Base-by-base conservation (phyloP, 371 early-diverging fungal genomes). In the Mucor irregularis region DNA sequence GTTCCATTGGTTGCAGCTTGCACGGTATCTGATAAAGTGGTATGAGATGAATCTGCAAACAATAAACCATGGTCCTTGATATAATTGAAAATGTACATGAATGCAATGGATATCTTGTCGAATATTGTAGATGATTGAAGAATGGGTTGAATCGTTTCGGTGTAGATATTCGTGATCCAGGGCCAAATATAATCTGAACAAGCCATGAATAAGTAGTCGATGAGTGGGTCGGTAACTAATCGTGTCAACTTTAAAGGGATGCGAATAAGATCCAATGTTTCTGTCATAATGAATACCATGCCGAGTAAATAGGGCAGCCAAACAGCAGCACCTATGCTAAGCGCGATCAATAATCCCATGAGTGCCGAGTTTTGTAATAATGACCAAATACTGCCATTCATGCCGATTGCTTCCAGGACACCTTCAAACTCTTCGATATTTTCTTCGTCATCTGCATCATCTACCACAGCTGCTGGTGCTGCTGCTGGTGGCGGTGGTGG, bases 381-480 rank as follows among this genome's bases (percentile, higher is more conserved):
- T 46, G 85, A 76, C 71, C 85, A 81, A 14, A 88, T 58, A 8
- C 92, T 90, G 0, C 96, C 97, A 7, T 88, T 81, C 76, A 96
- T 86, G 6, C 97, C 97, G 48, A 96, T 81, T 4, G 93, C 87
- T 55, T 93, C 96, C 35, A 96, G 66, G 25, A 95, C 78, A 9
- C 90, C 92, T 47, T 92, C 91, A 25, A 88, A 73, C 31, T 89
- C 92, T 29, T 89, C 93, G 21, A 78, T 78, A 47, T 76, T 61
- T 38, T 78, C 79, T 3, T 82, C 78, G 1, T 82, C 83, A 7
- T 78, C 73, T 21, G 63, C 70, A 0, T 59, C 66, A 0, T 61
- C 62, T 17, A 69, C 61, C 7, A 51, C 55, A 7, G 7, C 35
- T 10, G 8, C 30, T 13, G 24, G 45, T 8, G 22, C n/a, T n/a